These are phyloP conservation scores for Polytolypa hystricis DNA, from an alignment of 2,329 filamentous ascomycete species.

Conservation along the genomic window DNA sequence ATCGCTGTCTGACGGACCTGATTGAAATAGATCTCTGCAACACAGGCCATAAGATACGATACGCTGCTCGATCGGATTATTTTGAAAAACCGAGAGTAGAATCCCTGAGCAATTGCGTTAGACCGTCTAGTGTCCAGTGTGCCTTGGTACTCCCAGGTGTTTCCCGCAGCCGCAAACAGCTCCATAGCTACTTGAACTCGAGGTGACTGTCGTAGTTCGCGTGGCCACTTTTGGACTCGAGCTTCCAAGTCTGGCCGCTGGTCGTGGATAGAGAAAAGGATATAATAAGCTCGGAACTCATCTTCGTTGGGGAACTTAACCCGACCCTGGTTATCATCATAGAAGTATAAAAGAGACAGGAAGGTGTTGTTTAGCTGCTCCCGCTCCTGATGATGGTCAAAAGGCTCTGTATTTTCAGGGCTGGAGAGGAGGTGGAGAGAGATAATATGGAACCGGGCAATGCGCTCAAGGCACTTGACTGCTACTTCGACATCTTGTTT, in stretches of 20 bases:
- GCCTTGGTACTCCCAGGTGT: conserved; percentile 41
- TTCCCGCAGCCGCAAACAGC: conserved; percentile 45
- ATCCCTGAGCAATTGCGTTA: conserved; percentile 46
- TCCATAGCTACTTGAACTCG: conserved; percentile 47
- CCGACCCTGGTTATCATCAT: conserved; percentile 43
- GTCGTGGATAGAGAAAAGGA: conserved; percentile 45
- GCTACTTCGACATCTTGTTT: conserved; percentile 45
- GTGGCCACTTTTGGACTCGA: conserved; percentile 45
- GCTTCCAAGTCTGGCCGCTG: conserved; percentile 46
- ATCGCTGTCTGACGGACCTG: conserved; percentile 46
- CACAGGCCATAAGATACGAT: conserved; percentile 53
- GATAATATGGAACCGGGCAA: conserved; percentile 53
- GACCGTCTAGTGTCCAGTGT: conserved; percentile 38
- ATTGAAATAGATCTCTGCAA: conserved; percentile 53
- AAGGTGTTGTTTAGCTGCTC: conserved; percentile 55
- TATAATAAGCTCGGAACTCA: conserved; percentile 54
- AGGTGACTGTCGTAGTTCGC: conserved; percentile 38
- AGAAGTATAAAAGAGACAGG: conserved; percentile 50
- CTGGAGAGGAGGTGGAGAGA: conserved; percentile 49
- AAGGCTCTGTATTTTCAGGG: conserved; percentile 40
- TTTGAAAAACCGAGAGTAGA: conserved; percentile 48
- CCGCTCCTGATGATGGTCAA: conserved; percentile 49
- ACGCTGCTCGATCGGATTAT: conserved; percentile 43
- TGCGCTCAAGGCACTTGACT: conserved; percentile 51
- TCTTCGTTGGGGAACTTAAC: conserved; percentile 46